A percentile compares a stretch with the other conserved stretches of the same genome.
These are phyloP conservation scores for Phytopythium vexans DNA, from an alignment of 352 stramenopile species.

Conservation along the genomic window DNA sequence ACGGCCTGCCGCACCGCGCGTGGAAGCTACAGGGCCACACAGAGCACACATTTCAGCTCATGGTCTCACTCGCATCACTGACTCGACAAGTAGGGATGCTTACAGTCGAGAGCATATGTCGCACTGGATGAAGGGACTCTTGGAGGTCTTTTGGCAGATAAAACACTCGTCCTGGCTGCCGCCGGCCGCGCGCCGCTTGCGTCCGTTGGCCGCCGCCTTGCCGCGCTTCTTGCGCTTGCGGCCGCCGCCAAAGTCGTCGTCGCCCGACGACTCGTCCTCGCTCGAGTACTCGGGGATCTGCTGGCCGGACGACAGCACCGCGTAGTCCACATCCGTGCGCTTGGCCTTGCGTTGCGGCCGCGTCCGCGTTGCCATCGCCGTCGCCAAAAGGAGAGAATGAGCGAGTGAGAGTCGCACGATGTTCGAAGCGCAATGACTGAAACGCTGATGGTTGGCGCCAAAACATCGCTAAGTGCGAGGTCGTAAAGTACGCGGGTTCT, in stretches of 20 bases:
- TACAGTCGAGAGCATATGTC: slow-evolving; percentile 71
- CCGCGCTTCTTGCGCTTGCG: slow-evolving; percentile 41
- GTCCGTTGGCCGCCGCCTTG: slow-evolving; percentile 4
- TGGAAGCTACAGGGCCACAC: slow-evolving; percentile 32
- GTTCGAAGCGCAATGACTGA: not conserved
- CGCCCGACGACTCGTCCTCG: slow-evolving; percentile 53
- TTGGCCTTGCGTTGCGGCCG: slow-evolving; percentile 66
- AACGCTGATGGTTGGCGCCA: not conserved
- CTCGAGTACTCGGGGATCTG: slow-evolving; percentile 81
- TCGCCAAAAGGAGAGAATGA: not conserved
- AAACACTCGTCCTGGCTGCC: slow-evolving; percentile 36
- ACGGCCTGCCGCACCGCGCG: slow-evolving; percentile 42
- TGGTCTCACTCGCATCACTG: not conserved
- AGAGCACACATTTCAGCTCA: slow-evolving; percentile 9
- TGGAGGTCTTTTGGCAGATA: slow-evolving; percentile 47
- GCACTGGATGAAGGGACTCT: slow-evolving; percentile 60
- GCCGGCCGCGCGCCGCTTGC: not conserved
- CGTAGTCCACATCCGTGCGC: slow-evolving; percentile 75
- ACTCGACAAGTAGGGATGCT: slow-evolving; percentile 3
- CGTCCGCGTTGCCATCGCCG: slow-evolving; percentile 21
- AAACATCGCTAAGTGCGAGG: too few species aligned
- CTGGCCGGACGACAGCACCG: slow-evolving; percentile 68
- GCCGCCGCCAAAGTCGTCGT: slow-evolving; percentile 39
- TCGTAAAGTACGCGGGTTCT: too few species aligned
- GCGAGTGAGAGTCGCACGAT: not conserved